A percentile compares a stretch with the other conserved stretches of the same genome.
Evolutionary conservation across 176 grass and related monocot species (phyloP).

Genomic region (Themeda triandra): DNA sequence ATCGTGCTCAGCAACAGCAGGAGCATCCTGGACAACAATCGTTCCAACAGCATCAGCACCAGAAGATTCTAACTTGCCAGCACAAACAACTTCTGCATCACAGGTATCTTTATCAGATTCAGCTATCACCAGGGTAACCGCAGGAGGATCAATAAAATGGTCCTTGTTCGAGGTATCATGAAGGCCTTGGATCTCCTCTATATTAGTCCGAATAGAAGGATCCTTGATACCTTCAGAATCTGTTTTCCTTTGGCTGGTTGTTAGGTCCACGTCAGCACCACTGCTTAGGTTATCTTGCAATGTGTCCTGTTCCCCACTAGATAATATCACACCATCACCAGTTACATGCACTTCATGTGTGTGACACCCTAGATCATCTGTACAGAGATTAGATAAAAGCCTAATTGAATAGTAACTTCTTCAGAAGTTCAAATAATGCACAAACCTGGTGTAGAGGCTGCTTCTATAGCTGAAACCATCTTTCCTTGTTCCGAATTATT

Average conservation of each 20-base stretch:
- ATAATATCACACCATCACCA: constrained; percentile 3
- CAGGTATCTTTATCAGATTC: constrained; percentile 5
- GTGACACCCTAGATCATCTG: constrained; percentile 20
- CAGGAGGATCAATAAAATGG: constrained; percentile 12
- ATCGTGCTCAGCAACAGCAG: background rate
- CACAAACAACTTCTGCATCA: constrained; percentile 11
- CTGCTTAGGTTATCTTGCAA: background rate
- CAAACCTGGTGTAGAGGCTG: constrained; percentile 27
- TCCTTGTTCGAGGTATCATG: constrained; percentile 24
- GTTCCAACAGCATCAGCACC: background rate
- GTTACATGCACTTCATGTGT: constrained; percentile 9
- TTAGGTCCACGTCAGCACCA: background rate
- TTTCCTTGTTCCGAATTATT: background rate
- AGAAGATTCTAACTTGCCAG: constrained; percentile 24
- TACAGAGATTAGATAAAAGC: constrained; percentile 9
- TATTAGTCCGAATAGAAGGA: background rate
- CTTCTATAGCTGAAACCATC: constrained; percentile 2
- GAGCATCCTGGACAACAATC: background rate
- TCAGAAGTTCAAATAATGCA: background rate
- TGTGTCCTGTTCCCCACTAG: background rate
- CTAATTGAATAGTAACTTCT: background rate
- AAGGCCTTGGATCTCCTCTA: constrained; percentile 1
- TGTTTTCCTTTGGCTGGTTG: constrained; percentile 5
- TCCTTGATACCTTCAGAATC: constrained; percentile 23
- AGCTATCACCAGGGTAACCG: background rate